These are phyloP conservation scores for Echium plantagineum DNA, from an alignment of 257 asterid genomes.

Conservation along the genomic window DNA sequence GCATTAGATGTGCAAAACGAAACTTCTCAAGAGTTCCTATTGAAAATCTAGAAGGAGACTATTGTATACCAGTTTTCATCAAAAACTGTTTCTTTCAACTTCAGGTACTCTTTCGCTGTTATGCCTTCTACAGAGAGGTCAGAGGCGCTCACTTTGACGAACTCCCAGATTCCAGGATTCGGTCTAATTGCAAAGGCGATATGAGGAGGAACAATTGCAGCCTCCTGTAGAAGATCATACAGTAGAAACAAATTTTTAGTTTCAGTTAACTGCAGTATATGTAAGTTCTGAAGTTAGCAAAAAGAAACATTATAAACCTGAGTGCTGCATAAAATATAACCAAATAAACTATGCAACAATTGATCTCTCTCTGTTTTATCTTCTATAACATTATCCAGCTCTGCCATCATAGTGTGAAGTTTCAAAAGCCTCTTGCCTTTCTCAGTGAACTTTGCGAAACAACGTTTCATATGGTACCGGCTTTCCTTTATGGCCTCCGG, in stretches of 20 bases:
- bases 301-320: conserved; percentile 26
- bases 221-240: conserved; percentile 45
- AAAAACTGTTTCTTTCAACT: conserved; percentile 60
- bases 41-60: neutral
- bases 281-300: neutral
- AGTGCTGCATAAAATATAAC: conserved; percentile 86
- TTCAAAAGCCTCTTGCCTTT: conserved; percentile 72
- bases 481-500: conserved; percentile 88
- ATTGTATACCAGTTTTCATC: conserved; percentile 57
- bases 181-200: conserved; percentile 79
- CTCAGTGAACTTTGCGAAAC: conserved; percentile 63
- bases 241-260: neutral
- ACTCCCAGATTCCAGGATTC: conserved; percentile 91
- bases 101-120: conserved; percentile 64
- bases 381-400: conserved; percentile 69
- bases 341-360: conserved; percentile 63
- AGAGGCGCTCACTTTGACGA: conserved; percentile 59
- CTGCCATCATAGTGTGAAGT: conserved; percentile 52
- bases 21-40: neutral
- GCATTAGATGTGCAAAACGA: neutral
- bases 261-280: neutral
- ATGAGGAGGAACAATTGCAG: conserved; percentile 78
- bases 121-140: conserved; percentile 80
- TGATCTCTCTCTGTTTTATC: conserved; percentile 54
- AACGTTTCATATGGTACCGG: conserved; percentile 81